Conservation (phyloP, 306 rosid genomes). For the Morella rubra region DNA sequence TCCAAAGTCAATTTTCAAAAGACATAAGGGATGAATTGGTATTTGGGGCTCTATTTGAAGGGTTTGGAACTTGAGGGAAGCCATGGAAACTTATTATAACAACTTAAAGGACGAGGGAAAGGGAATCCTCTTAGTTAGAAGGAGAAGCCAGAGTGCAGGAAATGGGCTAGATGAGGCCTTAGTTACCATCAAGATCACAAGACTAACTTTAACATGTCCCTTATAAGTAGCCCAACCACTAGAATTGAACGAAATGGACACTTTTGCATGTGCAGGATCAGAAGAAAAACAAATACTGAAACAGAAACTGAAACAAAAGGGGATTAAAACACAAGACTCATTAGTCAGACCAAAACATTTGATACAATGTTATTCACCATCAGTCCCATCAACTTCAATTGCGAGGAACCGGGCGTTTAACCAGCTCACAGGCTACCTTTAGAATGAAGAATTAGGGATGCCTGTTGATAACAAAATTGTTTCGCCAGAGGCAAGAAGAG, state of each 20-base stretch:
- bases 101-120: not conserved
- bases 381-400: not conserved
- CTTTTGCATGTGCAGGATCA: not conserved
- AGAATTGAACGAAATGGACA: not conserved
- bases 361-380: not conserved
- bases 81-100: not conserved
- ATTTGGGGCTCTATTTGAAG: not conserved
- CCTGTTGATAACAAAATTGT: not conserved
- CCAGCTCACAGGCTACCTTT: not conserved
- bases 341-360: not conserved
- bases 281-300: not conserved
- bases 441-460: not conserved
- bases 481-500: not conserved
- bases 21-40: not conserved
- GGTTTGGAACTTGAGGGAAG: not conserved
- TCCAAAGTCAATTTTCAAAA: not conserved
- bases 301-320: not conserved
- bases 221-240: not conserved
- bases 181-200: not conserved
- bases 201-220: not conserved
- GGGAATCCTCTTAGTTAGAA: not conserved
- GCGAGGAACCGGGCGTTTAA: not conserved
- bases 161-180: not conserved
- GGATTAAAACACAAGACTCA: not conserved
- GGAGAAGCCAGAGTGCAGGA: not conserved